Evolutionary conservation across 345 rosid species (phyloP).

Genomic region (Raphanus sativus): DNA sequence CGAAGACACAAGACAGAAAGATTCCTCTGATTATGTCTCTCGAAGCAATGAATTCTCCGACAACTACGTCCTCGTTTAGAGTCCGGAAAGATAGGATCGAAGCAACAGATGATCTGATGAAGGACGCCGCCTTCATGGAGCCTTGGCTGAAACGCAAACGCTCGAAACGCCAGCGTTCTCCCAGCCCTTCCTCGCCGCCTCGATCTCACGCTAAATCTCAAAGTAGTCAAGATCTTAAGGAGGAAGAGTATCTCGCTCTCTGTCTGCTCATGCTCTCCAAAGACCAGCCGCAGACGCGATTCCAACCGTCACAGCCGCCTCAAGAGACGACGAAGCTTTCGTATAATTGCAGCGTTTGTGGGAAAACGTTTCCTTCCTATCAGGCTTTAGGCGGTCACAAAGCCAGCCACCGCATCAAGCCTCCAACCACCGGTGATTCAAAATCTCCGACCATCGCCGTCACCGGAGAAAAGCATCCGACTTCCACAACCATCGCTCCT

Average conservation of each 20-base stretch:
- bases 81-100: constrained; percentile 18
- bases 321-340: constrained; percentile 37
- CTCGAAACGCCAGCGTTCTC: constrained; percentile 55
- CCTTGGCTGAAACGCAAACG: constrained; percentile 69
- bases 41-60: constrained; percentile 54
- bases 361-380: constrained; percentile 76
- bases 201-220: constrained; percentile 10
- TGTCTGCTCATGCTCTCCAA: constrained; percentile 83
- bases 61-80: constrained; percentile 24
- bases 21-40: constrained; percentile 54
- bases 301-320: constrained; percentile 2
- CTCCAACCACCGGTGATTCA: constrained; percentile 30
- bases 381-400: constrained; percentile 98
- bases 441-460: constrained; percentile 4
- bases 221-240: constrained; percentile 28
- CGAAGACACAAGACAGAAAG: neutral
- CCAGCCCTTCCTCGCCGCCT: constrained; percentile 34
- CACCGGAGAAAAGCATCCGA: constrained; percentile 20
- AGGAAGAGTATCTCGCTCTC: constrained; percentile 76
- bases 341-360: constrained; percentile 78
- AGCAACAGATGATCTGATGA: constrained; percentile 28
- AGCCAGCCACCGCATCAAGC: constrained; percentile 89
- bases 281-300: constrained; percentile 32
- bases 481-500: constrained; percentile 10
- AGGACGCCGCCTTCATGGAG: constrained; percentile 45